Evolutionary conservation across 129 eudicot species (phyloP).

Genomic region (Chrysanthemum lavandulifolium): DNA sequence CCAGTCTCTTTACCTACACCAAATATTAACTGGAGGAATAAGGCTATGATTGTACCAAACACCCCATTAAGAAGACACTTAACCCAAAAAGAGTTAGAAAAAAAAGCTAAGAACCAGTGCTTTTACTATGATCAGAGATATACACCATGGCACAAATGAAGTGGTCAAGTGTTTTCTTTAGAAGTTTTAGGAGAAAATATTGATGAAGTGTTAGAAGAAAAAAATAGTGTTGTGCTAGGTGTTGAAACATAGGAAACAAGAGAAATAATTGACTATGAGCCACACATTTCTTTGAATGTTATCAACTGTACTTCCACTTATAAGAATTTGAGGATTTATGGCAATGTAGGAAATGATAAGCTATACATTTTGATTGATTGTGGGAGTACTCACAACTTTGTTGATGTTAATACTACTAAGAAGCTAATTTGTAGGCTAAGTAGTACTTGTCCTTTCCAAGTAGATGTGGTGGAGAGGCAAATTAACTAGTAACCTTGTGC

Average conservation of each 20-base stretch:
- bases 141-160: background rate
- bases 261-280: too few relatives aligned
- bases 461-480: background rate
- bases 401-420: background rate
- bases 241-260: background rate
- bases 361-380: background rate
- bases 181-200: background rate
- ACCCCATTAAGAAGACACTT: background rate
- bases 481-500: too few relatives aligned
- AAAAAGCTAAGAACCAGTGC: background rate
- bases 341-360: background rate
- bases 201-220: too few relatives aligned
- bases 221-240: background rate
- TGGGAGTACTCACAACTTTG: background rate
- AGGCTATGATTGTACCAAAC: too few relatives aligned
- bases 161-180: background rate
- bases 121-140: too few relatives aligned
- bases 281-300: background rate
- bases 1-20: too few relatives aligned
- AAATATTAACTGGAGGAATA: too few relatives aligned
- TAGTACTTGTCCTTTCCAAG: background rate
- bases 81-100: background rate
- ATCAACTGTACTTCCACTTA: background rate
- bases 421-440: background rate
- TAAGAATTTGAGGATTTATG: background rate